Conservation (phyloP, 108 stramenopile genomes). For the Aureococcus anophagefferens region DNA sequence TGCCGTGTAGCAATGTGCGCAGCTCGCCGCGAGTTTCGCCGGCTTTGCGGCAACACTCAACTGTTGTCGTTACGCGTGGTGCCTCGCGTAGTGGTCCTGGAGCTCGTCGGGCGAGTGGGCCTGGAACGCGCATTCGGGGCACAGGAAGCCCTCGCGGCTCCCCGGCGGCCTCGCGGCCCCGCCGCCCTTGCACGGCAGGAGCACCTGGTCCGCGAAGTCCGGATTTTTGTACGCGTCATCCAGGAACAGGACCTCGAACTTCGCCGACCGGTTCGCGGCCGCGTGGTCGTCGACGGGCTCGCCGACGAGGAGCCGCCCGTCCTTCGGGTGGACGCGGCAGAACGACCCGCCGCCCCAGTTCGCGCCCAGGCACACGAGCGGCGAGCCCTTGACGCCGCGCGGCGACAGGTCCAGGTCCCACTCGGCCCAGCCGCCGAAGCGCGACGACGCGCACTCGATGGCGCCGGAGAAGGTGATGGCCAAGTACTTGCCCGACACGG, state of each 20-base stretch:
- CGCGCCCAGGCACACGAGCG: neutral
- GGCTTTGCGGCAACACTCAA: too few relatives aligned
- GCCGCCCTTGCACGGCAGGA: too few relatives aligned
- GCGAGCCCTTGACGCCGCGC: neutral
- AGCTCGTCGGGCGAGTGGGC: too few relatives aligned
- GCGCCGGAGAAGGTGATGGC: neutral
- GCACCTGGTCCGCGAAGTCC: neutral
- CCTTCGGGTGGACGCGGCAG: neutral
- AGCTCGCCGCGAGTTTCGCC: too few relatives aligned
- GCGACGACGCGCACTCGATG: neutral
- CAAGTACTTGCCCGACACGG: neutral
- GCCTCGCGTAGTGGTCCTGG: too few relatives aligned
- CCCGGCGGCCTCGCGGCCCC: too few relatives aligned
- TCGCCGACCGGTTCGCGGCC: neutral
- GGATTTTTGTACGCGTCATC: neutral
- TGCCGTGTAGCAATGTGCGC: too few relatives aligned
- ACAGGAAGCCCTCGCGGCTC: too few relatives aligned
- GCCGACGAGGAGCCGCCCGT: neutral
- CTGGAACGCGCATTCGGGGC: too few relatives aligned
- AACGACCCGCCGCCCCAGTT: neutral
- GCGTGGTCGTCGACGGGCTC: neutral
- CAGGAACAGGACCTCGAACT: neutral
- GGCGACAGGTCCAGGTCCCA: neutral
- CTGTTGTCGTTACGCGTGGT: too few relatives aligned
- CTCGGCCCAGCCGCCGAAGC: neutral